phyloP scores from a whole-genome alignment of 768 basidiomycete genomes.

The Trametes cinnabarina region DNA sequence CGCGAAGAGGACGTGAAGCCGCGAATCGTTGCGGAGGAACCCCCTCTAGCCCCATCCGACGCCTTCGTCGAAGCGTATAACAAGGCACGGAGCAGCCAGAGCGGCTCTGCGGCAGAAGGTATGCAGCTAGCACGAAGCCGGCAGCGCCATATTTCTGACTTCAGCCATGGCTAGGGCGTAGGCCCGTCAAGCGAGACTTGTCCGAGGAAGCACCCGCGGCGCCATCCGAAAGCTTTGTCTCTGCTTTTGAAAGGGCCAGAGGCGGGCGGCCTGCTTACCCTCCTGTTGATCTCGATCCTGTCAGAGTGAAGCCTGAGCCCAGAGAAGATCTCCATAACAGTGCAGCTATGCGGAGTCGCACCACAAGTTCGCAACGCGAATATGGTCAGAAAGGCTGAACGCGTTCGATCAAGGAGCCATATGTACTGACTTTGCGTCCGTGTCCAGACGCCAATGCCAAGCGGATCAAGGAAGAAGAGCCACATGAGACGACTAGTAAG shows the following conservation, averaged over 20 bases:
- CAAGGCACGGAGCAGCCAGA: background rate
- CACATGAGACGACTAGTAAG: background rate
- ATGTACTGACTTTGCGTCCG: too few species aligned
- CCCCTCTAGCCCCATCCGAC: conserved; percentile 1
- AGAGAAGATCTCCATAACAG: background rate
- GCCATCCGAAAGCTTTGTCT: background rate
- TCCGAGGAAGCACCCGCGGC: background rate
- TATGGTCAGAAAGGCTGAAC: too few species aligned
- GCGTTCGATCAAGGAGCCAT: too few species aligned
- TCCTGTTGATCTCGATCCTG: too few species aligned
- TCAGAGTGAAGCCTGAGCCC: background rate
- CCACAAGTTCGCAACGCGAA: background rate
- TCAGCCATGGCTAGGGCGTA: background rate
- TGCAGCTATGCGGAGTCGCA: background rate
- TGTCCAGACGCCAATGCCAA: background rate
- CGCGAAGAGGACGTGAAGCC: background rate
- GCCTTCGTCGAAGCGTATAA: conserved; percentile 14
- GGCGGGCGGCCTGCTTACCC: background rate
- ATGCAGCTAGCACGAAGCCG: background rate
- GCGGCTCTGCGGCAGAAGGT: background rate
- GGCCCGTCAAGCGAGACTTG: conserved; percentile 9
- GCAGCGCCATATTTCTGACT: background rate
- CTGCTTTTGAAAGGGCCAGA: background rate
- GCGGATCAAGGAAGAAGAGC: conserved; percentile 14
- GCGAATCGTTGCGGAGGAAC: background rate